A percentile compares a stretch with the other conserved stretches of the same genome.
Evolutionary conservation across 2,329 filamentous ascomycete species (phyloP).

Genomic region (Fusarium duplospermum): DNA sequence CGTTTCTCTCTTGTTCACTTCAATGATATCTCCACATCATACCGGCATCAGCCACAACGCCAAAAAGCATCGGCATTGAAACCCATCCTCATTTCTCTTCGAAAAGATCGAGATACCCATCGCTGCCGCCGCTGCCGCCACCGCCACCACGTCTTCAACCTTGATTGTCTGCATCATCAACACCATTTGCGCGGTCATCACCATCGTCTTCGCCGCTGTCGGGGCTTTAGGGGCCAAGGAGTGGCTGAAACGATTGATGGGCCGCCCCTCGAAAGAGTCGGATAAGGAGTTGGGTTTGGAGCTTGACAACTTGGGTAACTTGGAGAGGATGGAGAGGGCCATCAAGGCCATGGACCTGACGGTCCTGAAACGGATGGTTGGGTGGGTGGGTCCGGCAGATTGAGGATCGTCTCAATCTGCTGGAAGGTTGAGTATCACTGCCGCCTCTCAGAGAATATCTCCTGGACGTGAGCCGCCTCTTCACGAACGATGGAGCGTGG

Average conservation of each 20-base stretch:
- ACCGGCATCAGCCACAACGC: background rate
- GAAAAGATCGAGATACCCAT: background rate
- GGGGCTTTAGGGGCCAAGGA: no score
- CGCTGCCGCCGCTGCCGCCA: no score
- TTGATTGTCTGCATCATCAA: background rate
- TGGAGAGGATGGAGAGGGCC: background rate
- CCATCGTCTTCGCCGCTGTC: no score
- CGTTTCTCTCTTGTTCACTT: background rate
- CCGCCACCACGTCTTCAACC: background rate
- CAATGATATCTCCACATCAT: no score
- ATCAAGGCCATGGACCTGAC: background rate
- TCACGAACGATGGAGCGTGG: background rate
- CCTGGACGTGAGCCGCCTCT: background rate
- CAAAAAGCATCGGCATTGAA: background rate
- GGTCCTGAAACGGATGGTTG: background rate
- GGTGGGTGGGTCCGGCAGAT: background rate
- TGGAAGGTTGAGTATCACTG: background rate
- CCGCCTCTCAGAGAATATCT: background rate
- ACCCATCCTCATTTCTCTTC: background rate
- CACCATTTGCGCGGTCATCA: background rate
- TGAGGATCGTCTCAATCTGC: background rate
- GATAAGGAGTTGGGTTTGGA: background rate
- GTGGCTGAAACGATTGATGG: no score
- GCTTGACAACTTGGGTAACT: background rate
- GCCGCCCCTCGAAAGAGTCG: background rate